Evolutionary conservation across 768 basidiomycete genomes (phyloP).

Genomic region (Dioszegia hungarica): DNA sequence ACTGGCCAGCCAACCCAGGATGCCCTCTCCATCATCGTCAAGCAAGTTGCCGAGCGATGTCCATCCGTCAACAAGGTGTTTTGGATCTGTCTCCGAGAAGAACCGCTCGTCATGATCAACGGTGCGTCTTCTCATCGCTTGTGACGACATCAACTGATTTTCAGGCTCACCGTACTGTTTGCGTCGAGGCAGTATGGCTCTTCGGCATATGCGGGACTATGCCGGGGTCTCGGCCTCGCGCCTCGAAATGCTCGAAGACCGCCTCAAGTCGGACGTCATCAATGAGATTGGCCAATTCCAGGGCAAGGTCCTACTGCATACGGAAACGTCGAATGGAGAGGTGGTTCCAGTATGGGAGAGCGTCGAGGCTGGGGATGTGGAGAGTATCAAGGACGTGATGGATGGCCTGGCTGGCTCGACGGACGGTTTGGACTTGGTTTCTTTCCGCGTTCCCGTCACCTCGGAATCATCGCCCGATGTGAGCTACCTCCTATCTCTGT

Average conservation of each 20-base stretch:
- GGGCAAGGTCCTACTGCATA: constrained; percentile 79
- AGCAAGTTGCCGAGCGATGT: constrained; percentile 59
- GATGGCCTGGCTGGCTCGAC: constrained; percentile 37
- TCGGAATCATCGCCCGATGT: constrained; percentile 62
- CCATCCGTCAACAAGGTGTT: constrained; percentile 62
- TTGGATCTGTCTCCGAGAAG: constrained; percentile 89
- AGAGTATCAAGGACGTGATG: constrained; percentile 87
- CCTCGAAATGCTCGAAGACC: constrained; percentile 82
- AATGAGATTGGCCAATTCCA: constrained; percentile 77
- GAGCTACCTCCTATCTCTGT: constrained; percentile 17
- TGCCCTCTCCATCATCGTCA: constrained; percentile 75
- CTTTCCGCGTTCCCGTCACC: constrained; percentile 85
- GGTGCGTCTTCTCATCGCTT: constrained; percentile 59
- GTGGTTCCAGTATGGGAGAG: constrained; percentile 95
- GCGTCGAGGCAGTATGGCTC: constrained; percentile 73
- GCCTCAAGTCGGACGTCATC: constrained; percentile 80
- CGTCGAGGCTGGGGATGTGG: constrained; percentile 64
- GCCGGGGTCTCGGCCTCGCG: constrained; percentile 89
- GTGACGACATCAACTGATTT: neutral
- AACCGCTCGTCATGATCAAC: constrained; percentile 59
- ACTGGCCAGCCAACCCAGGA: constrained; percentile 87
- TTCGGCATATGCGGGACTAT: constrained; percentile 86
- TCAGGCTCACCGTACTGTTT: constrained; percentile 60
- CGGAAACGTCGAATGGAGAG: constrained; percentile 77
- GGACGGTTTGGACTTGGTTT: constrained; percentile 63